Conservation (phyloP, 2,329 filamentous ascomycete genomes). For the Xylariaceae sp. region DNA sequence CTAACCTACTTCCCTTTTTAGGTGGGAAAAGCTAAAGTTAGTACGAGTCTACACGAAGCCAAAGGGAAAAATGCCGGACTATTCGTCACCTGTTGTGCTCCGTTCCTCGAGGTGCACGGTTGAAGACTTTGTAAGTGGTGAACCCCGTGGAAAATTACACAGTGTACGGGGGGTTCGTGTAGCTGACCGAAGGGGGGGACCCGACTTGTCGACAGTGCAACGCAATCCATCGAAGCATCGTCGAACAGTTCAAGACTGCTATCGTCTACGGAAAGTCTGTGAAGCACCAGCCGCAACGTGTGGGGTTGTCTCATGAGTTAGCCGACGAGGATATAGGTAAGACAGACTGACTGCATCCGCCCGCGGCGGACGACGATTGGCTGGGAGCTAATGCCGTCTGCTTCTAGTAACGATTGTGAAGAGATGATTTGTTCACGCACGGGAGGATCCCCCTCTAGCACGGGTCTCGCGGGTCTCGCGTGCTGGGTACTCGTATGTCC, state of each 20-base stretch:
- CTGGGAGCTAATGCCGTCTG: slow-evolving; percentile 26
- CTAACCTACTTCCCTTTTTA: slow-evolving; percentile 30
- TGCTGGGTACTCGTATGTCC: slow-evolving; percentile 9
- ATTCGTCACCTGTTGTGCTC: slow-evolving; percentile 84
- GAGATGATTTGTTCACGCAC: slow-evolving; percentile 41
- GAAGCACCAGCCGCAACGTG: slow-evolving; percentile 96
- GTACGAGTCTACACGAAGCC: slow-evolving; percentile 96
- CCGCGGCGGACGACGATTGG: slow-evolving; percentile 4
- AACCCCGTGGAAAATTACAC: slow-evolving; percentile 16
- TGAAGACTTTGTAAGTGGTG: slow-evolving; percentile 83
- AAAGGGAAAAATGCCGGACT: slow-evolving; percentile 91
- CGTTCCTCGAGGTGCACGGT: slow-evolving; percentile 78
- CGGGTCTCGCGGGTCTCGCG: slow-evolving; percentile 18
- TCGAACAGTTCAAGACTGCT: slow-evolving; percentile 91
- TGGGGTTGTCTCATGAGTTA: slow-evolving; percentile 84
- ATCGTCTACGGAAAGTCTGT: slow-evolving; percentile 97
- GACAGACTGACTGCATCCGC: slow-evolving; percentile 19
- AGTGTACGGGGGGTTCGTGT: slow-evolving; percentile 20
- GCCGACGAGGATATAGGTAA: slow-evolving; percentile 95
- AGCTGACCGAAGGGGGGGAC: slow-evolving; percentile 34
- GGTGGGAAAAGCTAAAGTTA: slow-evolving; percentile 90
- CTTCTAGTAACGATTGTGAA: slow-evolving; percentile 61
- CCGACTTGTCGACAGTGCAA: slow-evolving; percentile 63
- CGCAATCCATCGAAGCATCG: slow-evolving; percentile 90
- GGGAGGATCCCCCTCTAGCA: slow-evolving; percentile 21